Evolutionary conservation across 1,139 yeast species (phyloP).

Genomic region (Arxiozyma telluris): DNA sequence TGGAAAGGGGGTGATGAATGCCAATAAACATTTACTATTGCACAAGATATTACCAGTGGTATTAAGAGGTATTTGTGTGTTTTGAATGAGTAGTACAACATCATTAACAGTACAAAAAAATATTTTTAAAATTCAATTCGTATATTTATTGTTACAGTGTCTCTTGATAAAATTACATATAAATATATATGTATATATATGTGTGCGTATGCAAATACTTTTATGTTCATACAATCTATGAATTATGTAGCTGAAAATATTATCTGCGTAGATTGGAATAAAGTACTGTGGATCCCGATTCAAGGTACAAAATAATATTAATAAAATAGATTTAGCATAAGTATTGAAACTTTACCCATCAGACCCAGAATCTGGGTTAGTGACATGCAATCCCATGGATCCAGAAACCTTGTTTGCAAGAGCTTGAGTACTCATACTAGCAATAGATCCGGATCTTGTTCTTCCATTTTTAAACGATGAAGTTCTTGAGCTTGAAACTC

Average conservation of each 20-base stretch:
- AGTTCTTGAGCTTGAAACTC: conserved; percentile 2
- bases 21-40: no score
- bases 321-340: neutral
- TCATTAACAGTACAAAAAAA: no score
- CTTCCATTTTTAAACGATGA: neutral
- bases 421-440: conserved; percentile 11
- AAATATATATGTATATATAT: no score
- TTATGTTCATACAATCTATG: no score
- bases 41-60: no score
- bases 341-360: conserved; percentile 5
- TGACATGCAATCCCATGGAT: conserved; percentile 19
- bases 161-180: neutral
- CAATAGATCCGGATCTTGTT: conserved; percentile 8
- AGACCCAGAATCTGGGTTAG: conserved; percentile 26
- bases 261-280: neutral
- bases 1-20: no score
- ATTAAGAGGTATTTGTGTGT: no score
- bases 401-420: conserved; percentile 9
- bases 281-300: neutral
- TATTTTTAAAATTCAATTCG: no score
- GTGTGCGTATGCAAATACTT: neutral
- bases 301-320: no score
- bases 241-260: no score
- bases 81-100: no score
- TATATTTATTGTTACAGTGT: neutral